A percentile compares a stretch with the other conserved stretches of the same genome.
phyloP scores from a whole-genome alignment of 768 basidiomycete genomes.

The Nidularia sp. region DNA sequence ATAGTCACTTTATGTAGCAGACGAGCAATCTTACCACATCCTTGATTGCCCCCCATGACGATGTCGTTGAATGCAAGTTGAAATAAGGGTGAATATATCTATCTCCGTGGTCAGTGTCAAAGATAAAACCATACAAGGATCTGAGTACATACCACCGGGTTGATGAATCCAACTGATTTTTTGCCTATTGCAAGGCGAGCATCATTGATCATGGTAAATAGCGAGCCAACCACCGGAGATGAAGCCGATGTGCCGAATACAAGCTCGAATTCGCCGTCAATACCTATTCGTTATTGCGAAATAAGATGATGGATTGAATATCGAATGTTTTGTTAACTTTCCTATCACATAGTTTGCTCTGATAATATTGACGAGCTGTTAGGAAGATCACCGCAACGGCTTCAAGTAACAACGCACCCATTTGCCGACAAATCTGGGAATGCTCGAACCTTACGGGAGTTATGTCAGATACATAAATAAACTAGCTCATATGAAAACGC shows the following conservation, averaged over 20 bases:
- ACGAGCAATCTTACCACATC: conserved; percentile 23
- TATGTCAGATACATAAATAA: not conserved
- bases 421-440: conserved; percentile 53
- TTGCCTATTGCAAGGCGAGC: conserved; percentile 40
- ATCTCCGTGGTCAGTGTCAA: conserved; percentile 4
- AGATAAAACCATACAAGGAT: not conserved
- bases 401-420: conserved; percentile 18
- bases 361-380: not conserved
- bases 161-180: conserved; percentile 43
- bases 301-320: too few relatives aligned
- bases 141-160: conserved; percentile 30
- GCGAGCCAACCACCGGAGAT: conserved; percentile 43
- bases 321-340: conserved; percentile 4
- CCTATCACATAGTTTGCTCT: conserved; percentile 38
- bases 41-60: conserved; percentile 32
- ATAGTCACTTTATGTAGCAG: not conserved
- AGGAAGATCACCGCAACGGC: not conserved
- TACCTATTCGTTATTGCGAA: conserved; percentile 5
- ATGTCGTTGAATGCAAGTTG: conserved; percentile 36
- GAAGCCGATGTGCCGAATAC: conserved; percentile 49
- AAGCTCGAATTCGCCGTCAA: conserved; percentile 34
- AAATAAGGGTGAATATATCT: conserved; percentile 33
- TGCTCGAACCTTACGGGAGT: conserved; percentile 31
- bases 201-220: conserved; percentile 51
- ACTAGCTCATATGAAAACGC: not conserved